Base-by-base conservation (phyloP, 495 filamentous ascomycete species). In the Aspergillus hancockii region DNA sequence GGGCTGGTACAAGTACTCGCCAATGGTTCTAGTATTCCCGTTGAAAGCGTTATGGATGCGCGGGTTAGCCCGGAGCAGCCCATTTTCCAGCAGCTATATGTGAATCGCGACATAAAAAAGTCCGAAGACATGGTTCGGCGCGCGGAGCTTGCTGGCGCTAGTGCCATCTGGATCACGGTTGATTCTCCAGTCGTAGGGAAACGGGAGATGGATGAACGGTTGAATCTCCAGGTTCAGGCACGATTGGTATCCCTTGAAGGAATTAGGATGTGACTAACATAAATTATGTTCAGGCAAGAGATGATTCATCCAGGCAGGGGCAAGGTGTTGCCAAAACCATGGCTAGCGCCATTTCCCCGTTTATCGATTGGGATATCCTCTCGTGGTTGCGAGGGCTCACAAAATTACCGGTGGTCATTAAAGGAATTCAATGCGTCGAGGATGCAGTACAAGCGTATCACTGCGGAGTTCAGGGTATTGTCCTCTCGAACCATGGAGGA, bases 401-500 rank as follows among this genome's bases (percentile, higher is more conserved):
- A 12, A 84, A 85, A 58, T 90, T 95, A 79, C 91, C 92, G 30
- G 88, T 97, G 52, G 79, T 93, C 18, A 85, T 97, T 65, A 96
- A 97, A 76, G 92, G 92, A 21, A 89, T 97, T 52, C 91, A 95
- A 77, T 81, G 90, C 49, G 88, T 92, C 47, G 92, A 96, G 69
- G 92, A 97, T 66, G 92, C 93, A n/a, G 72, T 93, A 14, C 47
- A 49, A 5, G 58, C 91, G 13, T 79, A 88, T 60, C 83, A 92
- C 61, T 68, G 74, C 54, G 89, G 89, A 21, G 88, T 93, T 2
- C 86, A 93, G 57, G 92, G 90, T 51, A 90, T 95, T 47, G 90
- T 95, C 19, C 70, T 84, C 7, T 78, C 75, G 1, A 83, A 84
- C 38, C 81, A 84, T 52, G 81, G 80, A 4, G 81, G 81, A 4